Evolutionary conservation across 495 filamentous ascomycete species (phyloP).

Genomic region (Aspergillus haitiensis): DNA sequence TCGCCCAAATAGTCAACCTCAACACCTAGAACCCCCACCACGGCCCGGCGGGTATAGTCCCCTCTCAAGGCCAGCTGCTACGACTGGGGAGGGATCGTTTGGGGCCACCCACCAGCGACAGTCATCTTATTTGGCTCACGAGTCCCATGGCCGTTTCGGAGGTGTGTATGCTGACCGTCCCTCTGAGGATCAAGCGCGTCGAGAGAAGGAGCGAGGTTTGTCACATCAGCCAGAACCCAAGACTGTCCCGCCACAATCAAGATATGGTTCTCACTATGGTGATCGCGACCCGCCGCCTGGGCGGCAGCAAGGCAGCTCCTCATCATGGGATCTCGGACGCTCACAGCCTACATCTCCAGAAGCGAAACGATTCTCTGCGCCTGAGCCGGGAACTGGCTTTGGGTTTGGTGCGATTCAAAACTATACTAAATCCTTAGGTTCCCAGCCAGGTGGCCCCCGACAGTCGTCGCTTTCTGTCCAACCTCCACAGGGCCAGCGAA

Average conservation of each 20-base stretch:
- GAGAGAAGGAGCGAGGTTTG: conserved; percentile 38
- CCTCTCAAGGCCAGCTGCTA: conserved; percentile 33
- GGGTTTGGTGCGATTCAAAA: conserved; percentile 50
- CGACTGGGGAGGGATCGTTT: conserved; percentile 32
- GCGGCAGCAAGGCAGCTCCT: conserved; percentile 28
- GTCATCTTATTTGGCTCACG: conserved; percentile 34
- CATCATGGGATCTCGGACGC: conserved; percentile 42
- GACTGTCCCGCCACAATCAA: conserved; percentile 21
- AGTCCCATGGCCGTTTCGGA: conserved; percentile 34
- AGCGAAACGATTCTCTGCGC: conserved; percentile 37
- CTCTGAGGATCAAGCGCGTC: conserved; percentile 42
- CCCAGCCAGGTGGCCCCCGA: conserved; percentile 40
- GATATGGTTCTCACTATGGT: conserved; percentile 37
- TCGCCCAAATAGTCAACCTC: conserved; percentile 47
- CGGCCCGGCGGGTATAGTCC: conserved; percentile 43
- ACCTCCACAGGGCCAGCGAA: conserved; percentile 37
- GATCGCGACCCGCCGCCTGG: conserved; percentile 35
- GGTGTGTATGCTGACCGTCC: conserved; percentile 47
- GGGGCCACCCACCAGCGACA: conserved; percentile 25
- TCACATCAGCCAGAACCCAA: conserved; percentile 38
- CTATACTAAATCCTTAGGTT: conserved; percentile 50
- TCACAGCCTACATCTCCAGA: conserved; percentile 46
- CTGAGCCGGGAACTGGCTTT: conserved; percentile 37
- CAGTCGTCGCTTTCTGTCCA: conserved; percentile 37
- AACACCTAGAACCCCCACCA: conserved; percentile 37